A percentile compares a stretch with the other conserved stretches of the same genome.
phyloP scores from a whole-genome alignment of 768 basidiomycete genomes.

The Tricholoma sp. region DNA sequence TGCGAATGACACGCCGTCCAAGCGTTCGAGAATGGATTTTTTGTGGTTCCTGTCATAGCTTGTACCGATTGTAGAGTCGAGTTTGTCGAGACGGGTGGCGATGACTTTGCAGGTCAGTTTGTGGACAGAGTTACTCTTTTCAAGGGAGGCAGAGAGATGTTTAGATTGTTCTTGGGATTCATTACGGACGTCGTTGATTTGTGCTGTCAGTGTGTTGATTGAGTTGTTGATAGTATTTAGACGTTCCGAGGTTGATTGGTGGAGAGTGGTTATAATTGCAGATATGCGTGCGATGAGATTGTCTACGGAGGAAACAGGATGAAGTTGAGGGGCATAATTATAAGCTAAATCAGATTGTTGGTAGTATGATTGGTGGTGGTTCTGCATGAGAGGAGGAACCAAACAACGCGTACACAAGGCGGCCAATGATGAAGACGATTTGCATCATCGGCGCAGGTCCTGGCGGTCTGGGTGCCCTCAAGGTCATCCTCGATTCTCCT shows the following conservation, averaged over 20 bases:
- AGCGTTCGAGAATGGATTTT: conserved; percentile 8
- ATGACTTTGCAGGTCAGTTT: conserved; percentile 7
- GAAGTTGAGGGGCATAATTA: not conserved
- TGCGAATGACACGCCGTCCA: conserved; percentile 16
- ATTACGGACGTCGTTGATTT: conserved; percentile 5
- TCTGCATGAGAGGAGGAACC: not conserved
- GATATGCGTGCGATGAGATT: not conserved
- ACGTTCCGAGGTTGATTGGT: conserved; percentile 3
- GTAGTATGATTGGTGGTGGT: not conserved
- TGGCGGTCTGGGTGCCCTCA: conserved; percentile 67
- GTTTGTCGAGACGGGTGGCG: conserved; percentile 8
- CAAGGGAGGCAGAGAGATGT: conserved; percentile 4
- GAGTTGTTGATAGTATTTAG: conserved; percentile 7
- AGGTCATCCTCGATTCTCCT: conserved; percentile 53
- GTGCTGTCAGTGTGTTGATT: conserved; percentile 4
- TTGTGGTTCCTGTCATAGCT: conserved; percentile 10
- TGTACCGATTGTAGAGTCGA: conserved; percentile 15
- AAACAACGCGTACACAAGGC: conserved; percentile 7
- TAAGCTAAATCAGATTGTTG: not conserved
- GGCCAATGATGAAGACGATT: conserved; percentile 31
- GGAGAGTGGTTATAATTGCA: not conserved
- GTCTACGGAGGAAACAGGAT: not conserved
- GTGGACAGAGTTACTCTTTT: conserved; percentile 7
- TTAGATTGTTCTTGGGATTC: conserved; percentile 8
- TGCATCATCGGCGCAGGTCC: conserved; percentile 76